A percentile compares a stretch with the other conserved stretches of the same genome.
These are phyloP conservation scores for Candida glucosophila DNA, from an alignment of 1,139 yeast species.

Conservation along the genomic window DNA sequence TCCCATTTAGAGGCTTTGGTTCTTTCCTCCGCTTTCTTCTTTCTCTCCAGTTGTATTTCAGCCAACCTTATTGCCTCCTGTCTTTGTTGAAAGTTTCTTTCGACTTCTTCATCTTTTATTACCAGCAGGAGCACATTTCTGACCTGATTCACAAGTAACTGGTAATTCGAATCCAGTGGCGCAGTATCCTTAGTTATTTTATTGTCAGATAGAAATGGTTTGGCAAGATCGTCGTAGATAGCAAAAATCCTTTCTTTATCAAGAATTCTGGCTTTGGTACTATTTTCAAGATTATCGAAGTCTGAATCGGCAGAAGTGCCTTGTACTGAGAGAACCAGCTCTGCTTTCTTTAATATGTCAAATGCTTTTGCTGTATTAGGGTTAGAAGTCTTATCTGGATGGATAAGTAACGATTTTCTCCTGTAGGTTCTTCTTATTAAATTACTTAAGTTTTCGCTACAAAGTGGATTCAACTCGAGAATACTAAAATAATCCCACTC, in stretches of 20 bases:
- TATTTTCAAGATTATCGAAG: constrained; percentile 14
- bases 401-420: constrained; percentile 54
- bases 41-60: constrained; percentile 23
- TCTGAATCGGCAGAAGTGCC: constrained; percentile 3
- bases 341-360: constrained; percentile 39
- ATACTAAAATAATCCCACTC: constrained; percentile 48
- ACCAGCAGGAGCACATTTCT: constrained; percentile 25
- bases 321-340: constrained; percentile 14
- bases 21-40: constrained; percentile 27
- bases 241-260: constrained; percentile 32
- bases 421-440: constrained; percentile 42
- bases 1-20: constrained; percentile 52
- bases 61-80: constrained; percentile 19
- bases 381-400: constrained; percentile 59
- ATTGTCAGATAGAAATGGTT: background rate
- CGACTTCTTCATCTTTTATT: constrained; percentile 22
- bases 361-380: constrained; percentile 55
- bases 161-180: constrained; percentile 1
- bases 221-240: constrained; percentile 21
- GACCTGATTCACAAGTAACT: constrained; percentile 8
- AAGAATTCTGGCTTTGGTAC: constrained; percentile 22
- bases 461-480: constrained; percentile 41
- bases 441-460: constrained; percentile 19
- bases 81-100: constrained; percentile 21
- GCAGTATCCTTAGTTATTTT: background rate